Base-by-base conservation (phyloP, 306 rosid species). In the Gleditsia sinensis region DNA sequence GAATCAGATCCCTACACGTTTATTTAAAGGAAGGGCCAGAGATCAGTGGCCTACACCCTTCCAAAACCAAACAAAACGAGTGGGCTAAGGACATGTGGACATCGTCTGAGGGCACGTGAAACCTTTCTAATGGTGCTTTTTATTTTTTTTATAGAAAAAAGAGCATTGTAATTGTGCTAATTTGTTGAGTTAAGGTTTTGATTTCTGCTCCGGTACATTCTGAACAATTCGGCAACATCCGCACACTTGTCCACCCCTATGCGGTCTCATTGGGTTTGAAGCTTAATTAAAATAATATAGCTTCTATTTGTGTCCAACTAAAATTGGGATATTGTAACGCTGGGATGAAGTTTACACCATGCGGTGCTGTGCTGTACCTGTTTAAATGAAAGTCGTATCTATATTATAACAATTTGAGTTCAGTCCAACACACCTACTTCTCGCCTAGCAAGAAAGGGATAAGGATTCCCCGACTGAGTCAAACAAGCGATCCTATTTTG, bases 1-100 rank as follows among this genome's bases (percentile, higher is more conserved):
- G 3, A 6, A 76, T 73, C 37, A 0, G 0, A 8, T 0, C 59
- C 77, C 68, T 46, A 27, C 89, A 76, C 72, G 82, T 78, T 14
- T 13, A 0, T 0, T 16, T 2, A 3, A 66, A 27, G 49, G 19
- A 67, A 55, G 50, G 75, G 50, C 23, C 49, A 23, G 77, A 45
- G 1, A 40, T 71, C 45, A 0, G 12, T 23, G n/a, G 42, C 27
- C 17, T 49, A 17, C 55, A 11, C 24, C 55, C 55, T 7, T 28
- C 32, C 6, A 17, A 1, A 7, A 7, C 2, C 16, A 49, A 49
- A 61, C 49, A 13, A 36, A 60, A 20, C 4, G 0, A 17, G 48
- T 1, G 28, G 30, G 17, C 3, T 10, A 5, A 3, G 7, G 17
- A 61, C 67, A 61, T 36, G 32, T 13, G 30, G 32, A 60, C 3